Evolutionary conservation across 176 grass and related monocot species (phyloP), one percentile per base, ranked within the genome.

Genomic region (Oryza longistaminata): DNA sequence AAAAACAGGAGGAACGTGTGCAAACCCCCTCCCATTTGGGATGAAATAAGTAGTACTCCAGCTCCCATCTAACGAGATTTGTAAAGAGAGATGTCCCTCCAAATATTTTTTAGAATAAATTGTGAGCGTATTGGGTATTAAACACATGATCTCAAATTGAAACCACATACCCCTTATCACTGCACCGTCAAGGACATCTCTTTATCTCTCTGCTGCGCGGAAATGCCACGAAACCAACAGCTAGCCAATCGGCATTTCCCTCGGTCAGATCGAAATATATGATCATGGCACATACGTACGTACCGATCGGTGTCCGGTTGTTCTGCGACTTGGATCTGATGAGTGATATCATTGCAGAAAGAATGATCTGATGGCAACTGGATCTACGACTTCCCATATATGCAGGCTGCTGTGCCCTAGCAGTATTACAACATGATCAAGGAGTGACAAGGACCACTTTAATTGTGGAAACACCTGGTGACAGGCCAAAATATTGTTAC

Each of bases 81-180:
- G 34, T 0, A 35, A 2, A 5, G 4, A 35, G 34, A 35, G 3
- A 35, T 0, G 0, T 35, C 34, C 34, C 34, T 35, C 34, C 0
- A 35, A 35, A 35, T 35, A 35, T 35, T 35, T 35, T n/a, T 35
- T 4, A 35, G 3, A 35, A 35, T 3, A 35, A 35, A 35, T 35
- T 5, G 0, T 35, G 4, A 0, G 3, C 0, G 3, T 35, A 4
- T 35, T 35, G 0, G 3, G 3, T 0, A 35, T 35, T 5, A 0
- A 35, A 35, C 34, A 35, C 4, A 35, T 2, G 34, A 35, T 4
- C 34, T 35, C 3, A 5, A 4, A 35, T 35, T 35, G 34, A 35
- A 35, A 35, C 3, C 0, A 35, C 34, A 35, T 0, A 5, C 34
- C 3, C n/a, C 34, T 35, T 35, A 5, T 5, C 34, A 35, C 3